Evolutionary conservation across 2,329 filamentous ascomycete genomes (phyloP).

Genomic region (Aspergillus sp.): DNA sequence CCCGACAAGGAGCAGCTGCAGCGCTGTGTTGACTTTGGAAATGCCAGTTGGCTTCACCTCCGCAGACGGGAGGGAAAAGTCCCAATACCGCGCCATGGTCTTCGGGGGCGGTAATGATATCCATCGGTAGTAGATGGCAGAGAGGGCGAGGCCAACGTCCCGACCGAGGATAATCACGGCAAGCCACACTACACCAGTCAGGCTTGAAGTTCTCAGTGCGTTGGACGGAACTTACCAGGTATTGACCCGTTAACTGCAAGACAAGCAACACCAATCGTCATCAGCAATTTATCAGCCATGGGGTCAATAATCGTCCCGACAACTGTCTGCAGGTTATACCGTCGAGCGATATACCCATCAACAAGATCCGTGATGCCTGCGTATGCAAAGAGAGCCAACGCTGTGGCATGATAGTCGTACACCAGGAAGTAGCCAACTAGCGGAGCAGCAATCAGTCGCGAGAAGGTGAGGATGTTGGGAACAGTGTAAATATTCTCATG

Average conservation of each 20-base stretch:
- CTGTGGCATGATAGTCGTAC: conserved; percentile 74
- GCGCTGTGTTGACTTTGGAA: conserved; percentile 77
- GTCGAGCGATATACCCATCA: conserved; percentile 89
- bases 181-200: conserved; percentile 65
- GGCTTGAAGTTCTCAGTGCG: background rate
- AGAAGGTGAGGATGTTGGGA: conserved; percentile 90
- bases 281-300: conserved; percentile 94
- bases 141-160: conserved; percentile 77
- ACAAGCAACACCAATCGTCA: conserved; percentile 88
- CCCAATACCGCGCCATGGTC: conserved; percentile 91
- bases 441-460: conserved; percentile 78
- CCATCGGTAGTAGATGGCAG: conserved; percentile 93
- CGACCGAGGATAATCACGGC: conserved; percentile 87
- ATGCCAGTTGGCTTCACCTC: conserved; percentile 47
- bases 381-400: conserved; percentile 84
- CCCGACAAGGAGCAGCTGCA: conserved; percentile 85
- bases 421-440: conserved; percentile 86
- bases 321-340: conserved; percentile 85
- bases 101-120: conserved; percentile 92
- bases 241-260: conserved; percentile 79
- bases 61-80: conserved; percentile 75
- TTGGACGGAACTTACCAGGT: conserved; percentile 59
- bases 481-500: conserved; percentile 96
- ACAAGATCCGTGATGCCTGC: conserved; percentile 88
- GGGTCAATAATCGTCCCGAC: conserved; percentile 94